A percentile compares a stretch with the other conserved stretches of the same genome.
phyloP scores from a whole-genome alignment of 495 filamentous ascomycete species.

The Evansstolkia leycettana region DNA sequence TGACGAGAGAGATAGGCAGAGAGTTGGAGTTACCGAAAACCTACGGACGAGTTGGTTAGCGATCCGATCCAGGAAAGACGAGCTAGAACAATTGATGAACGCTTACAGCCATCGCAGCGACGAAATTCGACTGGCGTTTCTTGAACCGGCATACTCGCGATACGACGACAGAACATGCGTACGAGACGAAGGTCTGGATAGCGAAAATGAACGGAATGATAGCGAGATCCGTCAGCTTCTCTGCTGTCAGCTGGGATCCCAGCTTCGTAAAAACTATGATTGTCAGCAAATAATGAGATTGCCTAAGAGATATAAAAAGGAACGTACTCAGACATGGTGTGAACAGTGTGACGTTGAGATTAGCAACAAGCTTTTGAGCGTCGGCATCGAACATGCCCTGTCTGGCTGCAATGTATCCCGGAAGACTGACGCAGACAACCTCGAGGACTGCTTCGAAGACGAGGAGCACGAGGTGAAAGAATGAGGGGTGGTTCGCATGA shows the following conservation, averaged over 20 bases:
- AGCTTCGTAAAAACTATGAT: constrained; percentile 88
- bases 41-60: constrained; percentile 17
- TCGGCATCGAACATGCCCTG: constrained; percentile 88
- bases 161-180: constrained; percentile 55
- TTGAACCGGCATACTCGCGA: constrained; percentile 66
- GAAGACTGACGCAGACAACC: constrained; percentile 87
- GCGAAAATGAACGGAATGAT: constrained; percentile 91
- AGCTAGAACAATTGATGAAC: not conserved
- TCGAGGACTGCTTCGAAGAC: constrained; percentile 96
- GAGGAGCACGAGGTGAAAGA: constrained; percentile 66
- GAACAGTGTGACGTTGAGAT: constrained; percentile 87
- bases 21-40: constrained; percentile 98
- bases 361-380: constrained; percentile 89
- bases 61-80: constrained; percentile 1
- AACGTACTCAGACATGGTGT: constrained; percentile 88
- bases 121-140: constrained; percentile 80
- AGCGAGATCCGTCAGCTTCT: constrained; percentile 78
- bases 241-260: constrained; percentile 84
- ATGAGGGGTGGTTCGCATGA: constrained; percentile 47
- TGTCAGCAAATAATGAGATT: not conserved
- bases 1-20: constrained; percentile 88
- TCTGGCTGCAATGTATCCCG: constrained; percentile 86
- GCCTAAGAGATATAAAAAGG: not conserved
- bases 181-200: constrained; percentile 76
- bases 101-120: constrained; percentile 85